Base-by-base conservation (phyloP, 768 basidiomycete genomes). In the Rhizopogon salebrosus region DNA sequence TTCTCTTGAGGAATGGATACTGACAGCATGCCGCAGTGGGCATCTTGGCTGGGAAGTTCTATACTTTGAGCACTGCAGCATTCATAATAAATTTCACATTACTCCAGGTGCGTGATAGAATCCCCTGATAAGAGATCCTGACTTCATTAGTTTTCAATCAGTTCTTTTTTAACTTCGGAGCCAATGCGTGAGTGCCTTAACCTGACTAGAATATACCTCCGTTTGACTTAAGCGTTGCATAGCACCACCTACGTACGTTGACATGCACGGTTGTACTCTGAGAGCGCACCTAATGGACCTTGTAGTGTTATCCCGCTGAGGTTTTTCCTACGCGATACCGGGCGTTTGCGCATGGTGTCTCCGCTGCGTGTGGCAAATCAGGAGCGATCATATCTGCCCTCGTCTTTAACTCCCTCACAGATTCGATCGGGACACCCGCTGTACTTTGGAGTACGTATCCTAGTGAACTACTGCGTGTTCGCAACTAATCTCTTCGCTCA, bases 131-230 rank as follows among this genome's bases (percentile, higher is more conserved):
- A 31, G 31, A 46, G 14, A 46, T 16, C 31, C 22, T 14, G 8
- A 46, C 20, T 23, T 23, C 31, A 4, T 45, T 13, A 9, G 3
- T 23, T 23, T 34, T 23, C 6, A 16, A 34, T 0, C 55, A 83
- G 74, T 87, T 87, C 73, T 87, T 89, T 75, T 89, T 89, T 75
- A 89, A 89, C 71, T 90, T 88, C 60, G 87, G 88, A 18, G 84
- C 85, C 3, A 89, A 88, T 62, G 71, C 80, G 77, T 83, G 61
- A 57, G 80, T 59, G 18, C 2, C 34, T 14, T 11, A 36, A 8
- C 4, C 49, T 13, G 5, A 35, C 24, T 20, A 18, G 18, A 5
- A 45, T 13, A 24, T 46, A 6, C 1, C 8, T 1, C 1, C 39
- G 40, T 38, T 46, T 16, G 29, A 27, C 10, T 49, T 45, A 40